Conservation (phyloP, 441 rosid species). For the Eutrema salsugineum region DNA sequence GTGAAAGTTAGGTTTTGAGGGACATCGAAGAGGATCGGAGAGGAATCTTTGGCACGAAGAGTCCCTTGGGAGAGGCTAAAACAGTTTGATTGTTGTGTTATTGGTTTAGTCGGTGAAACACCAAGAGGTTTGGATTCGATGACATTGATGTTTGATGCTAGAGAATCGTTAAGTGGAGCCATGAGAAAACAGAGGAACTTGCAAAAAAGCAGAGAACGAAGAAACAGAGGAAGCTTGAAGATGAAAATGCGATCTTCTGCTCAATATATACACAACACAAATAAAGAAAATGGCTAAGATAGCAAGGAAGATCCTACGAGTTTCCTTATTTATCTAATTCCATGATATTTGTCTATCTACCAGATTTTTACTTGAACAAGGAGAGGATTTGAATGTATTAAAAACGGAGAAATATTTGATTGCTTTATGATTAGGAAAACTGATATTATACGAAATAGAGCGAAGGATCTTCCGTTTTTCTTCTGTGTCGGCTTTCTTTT, state of each 20-base stretch:
- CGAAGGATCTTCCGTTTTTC: not conserved
- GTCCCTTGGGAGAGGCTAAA: slow-evolving; percentile 40
- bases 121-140: not conserved
- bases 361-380: not conserved
- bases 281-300: not conserved
- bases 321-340: not conserved
- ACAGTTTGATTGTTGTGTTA: not conserved
- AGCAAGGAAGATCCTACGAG: not conserved
- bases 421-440: not conserved
- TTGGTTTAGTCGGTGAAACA: not conserved
- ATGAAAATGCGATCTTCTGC: not conserved
- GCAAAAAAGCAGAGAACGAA: not conserved
- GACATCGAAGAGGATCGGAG: slow-evolving; percentile 51
- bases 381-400: not conserved
- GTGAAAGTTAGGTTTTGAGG: slow-evolving; percentile 55
- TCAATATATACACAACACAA: not conserved
- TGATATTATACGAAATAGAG: not conserved
- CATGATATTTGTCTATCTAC: not conserved
- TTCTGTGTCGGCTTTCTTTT: no score
- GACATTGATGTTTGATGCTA: slow-evolving; percentile 10
- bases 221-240: not conserved
- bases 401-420: not conserved
- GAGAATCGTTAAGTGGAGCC: slow-evolving; percentile 57
- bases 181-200: slow-evolving; percentile 28
- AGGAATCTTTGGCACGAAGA: slow-evolving; percentile 39